Percentiles rank a stretch among this genome's conserved stretches.
phyloP scores from a whole-genome alignment of 768 basidiomycete species.

The Pleurotus djamor region DNA sequence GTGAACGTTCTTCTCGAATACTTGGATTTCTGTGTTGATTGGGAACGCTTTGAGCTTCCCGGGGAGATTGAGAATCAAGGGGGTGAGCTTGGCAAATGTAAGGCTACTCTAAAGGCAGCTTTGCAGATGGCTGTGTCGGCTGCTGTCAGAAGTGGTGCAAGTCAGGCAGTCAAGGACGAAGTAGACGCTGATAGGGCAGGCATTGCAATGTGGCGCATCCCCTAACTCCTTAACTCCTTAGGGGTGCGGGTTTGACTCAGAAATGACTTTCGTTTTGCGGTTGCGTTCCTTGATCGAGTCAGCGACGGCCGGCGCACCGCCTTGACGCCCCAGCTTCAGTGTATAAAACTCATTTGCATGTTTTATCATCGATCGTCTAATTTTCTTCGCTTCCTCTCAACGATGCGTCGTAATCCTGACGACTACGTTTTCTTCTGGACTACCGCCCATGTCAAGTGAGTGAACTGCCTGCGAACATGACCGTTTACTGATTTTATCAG shows the following conservation, averaged over 20 bases:
- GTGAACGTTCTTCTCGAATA: conserved; percentile 56
- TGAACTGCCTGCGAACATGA: conserved; percentile 1
- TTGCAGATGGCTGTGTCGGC: conserved; percentile 50
- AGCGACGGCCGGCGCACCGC: not conserved
- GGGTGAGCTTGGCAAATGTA: conserved; percentile 21
- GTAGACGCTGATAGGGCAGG: conserved; percentile 56
- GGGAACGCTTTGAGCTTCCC: conserved; percentile 45
- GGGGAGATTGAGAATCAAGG: conserved; percentile 11
- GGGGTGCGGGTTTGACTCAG: not conserved
- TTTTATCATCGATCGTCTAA: too few relatives aligned
- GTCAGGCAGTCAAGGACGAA: conserved; percentile 53
- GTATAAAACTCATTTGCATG: too few relatives aligned
- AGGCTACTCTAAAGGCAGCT: conserved; percentile 43
- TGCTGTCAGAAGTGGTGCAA: conserved; percentile 49
- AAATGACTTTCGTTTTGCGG: too few relatives aligned
- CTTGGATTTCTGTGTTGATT: conserved; percentile 60
- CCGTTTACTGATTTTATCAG: conserved; percentile 16
- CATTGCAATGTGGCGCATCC: conserved; percentile 68
- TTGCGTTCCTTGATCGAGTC: not conserved
- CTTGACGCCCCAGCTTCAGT: not conserved
- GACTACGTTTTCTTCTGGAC: conserved; percentile 48
- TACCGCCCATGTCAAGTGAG: conserved; percentile 37
- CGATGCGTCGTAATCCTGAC: conserved; percentile 16
- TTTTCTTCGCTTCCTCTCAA: not conserved
- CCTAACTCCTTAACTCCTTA: conserved; percentile 30